These are phyloP conservation scores for Mitragyna speciosa DNA, from an alignment of 257 asterid species.

Conservation along the genomic window DNA sequence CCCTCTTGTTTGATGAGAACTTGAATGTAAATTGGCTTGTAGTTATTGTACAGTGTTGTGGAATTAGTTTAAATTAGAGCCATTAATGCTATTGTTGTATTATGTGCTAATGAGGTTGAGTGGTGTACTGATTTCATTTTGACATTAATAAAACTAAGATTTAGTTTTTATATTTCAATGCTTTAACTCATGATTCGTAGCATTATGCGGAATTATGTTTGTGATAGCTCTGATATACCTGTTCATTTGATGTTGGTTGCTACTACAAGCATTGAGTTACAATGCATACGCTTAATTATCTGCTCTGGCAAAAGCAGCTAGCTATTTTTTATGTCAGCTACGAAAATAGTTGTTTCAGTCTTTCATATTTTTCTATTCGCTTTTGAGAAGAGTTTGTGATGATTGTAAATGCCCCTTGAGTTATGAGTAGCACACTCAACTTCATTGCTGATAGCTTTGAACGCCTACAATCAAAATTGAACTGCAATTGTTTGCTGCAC, in stretches of 20 bases:
- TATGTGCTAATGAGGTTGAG: conserved; percentile 30
- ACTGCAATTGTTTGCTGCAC: neutral
- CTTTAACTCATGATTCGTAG: conserved; percentile 1
- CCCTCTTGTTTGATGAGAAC: conserved; percentile 68
- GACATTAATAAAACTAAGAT: conserved; percentile 34
- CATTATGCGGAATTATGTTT: neutral
- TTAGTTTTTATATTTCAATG: conserved; percentile 11
- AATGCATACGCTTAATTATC: neutral
- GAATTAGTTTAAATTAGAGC: conserved; percentile 30
- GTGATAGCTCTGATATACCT: neutral
- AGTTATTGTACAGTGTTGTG: conserved; percentile 37
- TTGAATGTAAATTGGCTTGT: conserved; percentile 48
- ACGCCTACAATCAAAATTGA: conserved; percentile 1
- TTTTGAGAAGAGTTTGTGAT: neutral
- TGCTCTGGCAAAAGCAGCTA: neutral
- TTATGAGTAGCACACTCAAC: neutral
- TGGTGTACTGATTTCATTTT: conserved; percentile 39
- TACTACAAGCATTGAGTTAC: neutral
- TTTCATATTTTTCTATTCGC: neutral
- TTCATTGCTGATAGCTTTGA: neutral
- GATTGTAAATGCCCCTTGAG: neutral
- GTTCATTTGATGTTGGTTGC: neutral
- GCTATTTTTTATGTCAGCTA: neutral
- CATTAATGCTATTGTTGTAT: conserved; percentile 24
- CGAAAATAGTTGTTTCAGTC: neutral